Percentiles rank a stretch among this genome's conserved stretches.
phyloP scores from a whole-genome alignment of 2,329 filamentous ascomycete genomes.

The Xylariaceae sp. region DNA sequence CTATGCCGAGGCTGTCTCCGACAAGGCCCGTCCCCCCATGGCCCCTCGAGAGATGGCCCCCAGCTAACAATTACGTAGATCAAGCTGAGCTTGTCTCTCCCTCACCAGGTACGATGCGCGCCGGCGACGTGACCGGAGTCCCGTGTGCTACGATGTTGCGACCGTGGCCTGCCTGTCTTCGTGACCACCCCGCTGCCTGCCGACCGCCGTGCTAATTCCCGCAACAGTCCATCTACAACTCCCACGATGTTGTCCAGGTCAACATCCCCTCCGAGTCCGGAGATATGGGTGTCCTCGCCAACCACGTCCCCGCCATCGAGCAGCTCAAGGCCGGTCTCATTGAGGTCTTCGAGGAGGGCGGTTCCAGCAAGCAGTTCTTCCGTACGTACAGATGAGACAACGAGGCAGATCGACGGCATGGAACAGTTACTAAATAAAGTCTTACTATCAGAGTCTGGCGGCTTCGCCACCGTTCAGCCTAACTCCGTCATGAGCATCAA shows the following conservation, averaged over 20 bases:
- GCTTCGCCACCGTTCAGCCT: slow-evolving; percentile 95
- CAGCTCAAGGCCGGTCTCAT: slow-evolving; percentile 96
- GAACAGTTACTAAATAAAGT: slow-evolving; percentile 17
- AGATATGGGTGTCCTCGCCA: slow-evolving; percentile 98
- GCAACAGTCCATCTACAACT: slow-evolving; percentile 65
- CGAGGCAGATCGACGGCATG: slow-evolving; percentile 2
- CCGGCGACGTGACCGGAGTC: neutral
- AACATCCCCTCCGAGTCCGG: slow-evolving; percentile 97
- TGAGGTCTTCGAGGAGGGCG: slow-evolving; percentile 90
- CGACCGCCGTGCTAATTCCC: slow-evolving; percentile 42
- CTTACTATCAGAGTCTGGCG: slow-evolving; percentile 70
- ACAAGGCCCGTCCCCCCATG: slow-evolving; percentile 53
- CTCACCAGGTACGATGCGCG: slow-evolving; percentile 82
- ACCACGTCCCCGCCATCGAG: slow-evolving; percentile 98
- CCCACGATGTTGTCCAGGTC: slow-evolving; percentile 78
- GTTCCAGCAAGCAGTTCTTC: slow-evolving; percentile 94
- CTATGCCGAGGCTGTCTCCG: slow-evolving; percentile 81
- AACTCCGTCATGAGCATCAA: slow-evolving; percentile 96
- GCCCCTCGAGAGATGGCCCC: slow-evolving; percentile 1
- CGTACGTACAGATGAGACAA: slow-evolving; percentile 54
- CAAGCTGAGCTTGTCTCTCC: slow-evolving; percentile 95
- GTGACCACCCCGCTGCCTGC: slow-evolving; percentile 5
- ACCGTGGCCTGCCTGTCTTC: neutral
- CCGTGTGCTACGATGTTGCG: neutral
- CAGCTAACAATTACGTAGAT: slow-evolving; percentile 51